These are phyloP conservation scores for Fonsecaea pedrosoi DNA, from an alignment of 2,329 filamentous ascomycete species.

Conservation along the genomic window DNA sequence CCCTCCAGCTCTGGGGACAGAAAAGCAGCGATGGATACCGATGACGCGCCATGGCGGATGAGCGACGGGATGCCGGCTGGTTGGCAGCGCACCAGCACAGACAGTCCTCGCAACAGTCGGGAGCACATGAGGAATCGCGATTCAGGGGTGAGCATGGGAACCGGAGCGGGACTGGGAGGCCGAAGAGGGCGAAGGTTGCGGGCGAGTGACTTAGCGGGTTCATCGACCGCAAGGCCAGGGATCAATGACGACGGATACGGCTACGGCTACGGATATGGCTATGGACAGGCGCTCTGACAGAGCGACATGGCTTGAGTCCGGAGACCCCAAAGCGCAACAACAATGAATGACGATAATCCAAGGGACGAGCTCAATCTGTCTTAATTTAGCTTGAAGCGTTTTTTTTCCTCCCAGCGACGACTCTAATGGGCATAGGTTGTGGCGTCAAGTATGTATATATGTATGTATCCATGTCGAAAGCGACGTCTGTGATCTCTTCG, in stretches of 20 bases:
- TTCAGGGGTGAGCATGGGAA: conserved; percentile 5
- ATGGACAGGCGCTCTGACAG: conserved; percentile 17
- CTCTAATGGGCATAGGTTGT: background rate
- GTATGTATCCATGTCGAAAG: too few species aligned
- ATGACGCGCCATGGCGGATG: conserved; percentile 31
- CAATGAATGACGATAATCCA: background rate
- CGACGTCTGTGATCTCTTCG: too few species aligned
- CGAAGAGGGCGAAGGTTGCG: conserved; percentile 14
- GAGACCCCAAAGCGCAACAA: background rate
- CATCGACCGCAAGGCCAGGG: background rate
- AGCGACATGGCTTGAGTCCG: background rate
- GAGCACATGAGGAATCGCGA: conserved; percentile 12
- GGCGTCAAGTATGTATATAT: too few species aligned
- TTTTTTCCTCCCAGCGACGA: background rate
- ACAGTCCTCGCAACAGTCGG: conserved; percentile 20
- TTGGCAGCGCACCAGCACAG: conserved; percentile 29
- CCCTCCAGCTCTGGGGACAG: background rate
- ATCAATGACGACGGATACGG: conserved; percentile 4
- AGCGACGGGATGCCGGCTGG: conserved; percentile 34
- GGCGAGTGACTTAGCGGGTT: conserved; percentile 20
- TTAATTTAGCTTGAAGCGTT: background rate
- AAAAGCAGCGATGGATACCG: conserved; percentile 5
- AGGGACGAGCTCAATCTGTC: background rate
- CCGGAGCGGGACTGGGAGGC: background rate
- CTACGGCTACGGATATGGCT: background rate